Evolutionary conservation across 2,329 filamentous ascomycete species (phyloP), one percentile per base, ranked within the genome.

Genomic region (Alternaria triticina): DNA sequence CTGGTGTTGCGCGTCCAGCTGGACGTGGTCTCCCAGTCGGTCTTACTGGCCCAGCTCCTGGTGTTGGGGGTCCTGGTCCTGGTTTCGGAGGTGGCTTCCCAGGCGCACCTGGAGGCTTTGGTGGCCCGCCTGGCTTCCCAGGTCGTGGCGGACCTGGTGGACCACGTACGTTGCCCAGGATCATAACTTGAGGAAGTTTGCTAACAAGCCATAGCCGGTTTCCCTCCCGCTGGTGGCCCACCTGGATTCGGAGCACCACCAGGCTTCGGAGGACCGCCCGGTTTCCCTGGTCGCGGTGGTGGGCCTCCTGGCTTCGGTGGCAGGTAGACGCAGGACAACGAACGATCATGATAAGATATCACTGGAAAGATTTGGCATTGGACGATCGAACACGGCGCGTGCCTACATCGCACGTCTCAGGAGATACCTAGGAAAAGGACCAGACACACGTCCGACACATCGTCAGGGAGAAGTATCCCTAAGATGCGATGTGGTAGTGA

Each of bases 1-100:
- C 94, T 67, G 96, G 96, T 75, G 93, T 98, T 70, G 91, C 93
- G 69, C 91, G 94, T 78, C 94, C 96, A 72, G 94, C 94, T 75
- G 96, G 96, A 73, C 89, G 96, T 81, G 96, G 96, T 79, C 83
- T 85, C 77, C 90, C 93, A 30, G 88, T 95, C 74, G 94, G 94
- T 58, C 86, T 98, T 68, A 93, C 93, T 74, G 94, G 95, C 30
- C 95, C 95, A 77, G 93, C 93, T 81, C 90, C 91, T 76, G 95
- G 94, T 77, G 91, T 97, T 77, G 95, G 93, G 74, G 91, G 89
- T 63, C 91, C 89, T 59, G 91, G 91, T 54, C 91, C 91, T 58
- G 84, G 86, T 17, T 85, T 84, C 49, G 86, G 86, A 61, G 86
- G 73, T 54, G 74, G 72, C 20, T 75, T 74, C 57, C 81, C 80